phyloP scores from a whole-genome alignment of 345 rosid species.

The Ceriops tagal region DNA sequence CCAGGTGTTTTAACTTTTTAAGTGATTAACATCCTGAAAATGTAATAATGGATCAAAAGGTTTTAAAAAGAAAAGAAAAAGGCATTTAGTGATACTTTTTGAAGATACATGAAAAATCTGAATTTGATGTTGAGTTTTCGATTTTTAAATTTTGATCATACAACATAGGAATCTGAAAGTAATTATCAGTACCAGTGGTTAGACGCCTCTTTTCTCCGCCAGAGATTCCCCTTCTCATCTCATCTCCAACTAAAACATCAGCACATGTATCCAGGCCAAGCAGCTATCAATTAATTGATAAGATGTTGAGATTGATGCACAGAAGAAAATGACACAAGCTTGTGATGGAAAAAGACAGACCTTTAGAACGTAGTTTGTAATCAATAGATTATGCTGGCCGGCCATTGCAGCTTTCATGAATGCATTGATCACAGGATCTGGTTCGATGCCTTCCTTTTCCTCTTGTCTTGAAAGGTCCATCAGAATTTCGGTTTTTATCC shows the following conservation, averaged over 20 bases:
- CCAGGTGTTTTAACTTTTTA: no score
- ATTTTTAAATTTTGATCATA: background rate
- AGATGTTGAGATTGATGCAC: no score
- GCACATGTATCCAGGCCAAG: conserved; percentile 42
- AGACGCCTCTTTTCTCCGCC: conserved; percentile 51
- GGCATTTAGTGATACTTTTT: background rate
- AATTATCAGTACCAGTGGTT: conserved; percentile 30
- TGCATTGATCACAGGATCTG: conserved; percentile 37
- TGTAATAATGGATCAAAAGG: background rate
- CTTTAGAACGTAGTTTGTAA: conserved; percentile 39
- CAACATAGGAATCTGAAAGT: background rate
- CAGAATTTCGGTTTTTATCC: conserved; percentile 34
- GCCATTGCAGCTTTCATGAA: conserved; percentile 32
- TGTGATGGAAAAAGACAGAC: conserved; percentile 14
- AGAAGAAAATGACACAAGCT: background rate
- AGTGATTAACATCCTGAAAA: background rate
- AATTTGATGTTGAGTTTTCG: no score
- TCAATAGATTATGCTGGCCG: conserved; percentile 31
- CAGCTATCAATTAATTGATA: conserved; percentile 19
- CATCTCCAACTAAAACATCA: conserved; percentile 43
- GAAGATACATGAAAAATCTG: no score
- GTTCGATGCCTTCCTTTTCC: conserved; percentile 37
- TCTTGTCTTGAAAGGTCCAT: conserved; percentile 39
- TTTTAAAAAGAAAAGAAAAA: background rate
- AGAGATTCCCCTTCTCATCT: conserved; percentile 50